phyloP scores from a whole-genome alignment of 176 grass and related monocot species.

The Secale cereale region DNA sequence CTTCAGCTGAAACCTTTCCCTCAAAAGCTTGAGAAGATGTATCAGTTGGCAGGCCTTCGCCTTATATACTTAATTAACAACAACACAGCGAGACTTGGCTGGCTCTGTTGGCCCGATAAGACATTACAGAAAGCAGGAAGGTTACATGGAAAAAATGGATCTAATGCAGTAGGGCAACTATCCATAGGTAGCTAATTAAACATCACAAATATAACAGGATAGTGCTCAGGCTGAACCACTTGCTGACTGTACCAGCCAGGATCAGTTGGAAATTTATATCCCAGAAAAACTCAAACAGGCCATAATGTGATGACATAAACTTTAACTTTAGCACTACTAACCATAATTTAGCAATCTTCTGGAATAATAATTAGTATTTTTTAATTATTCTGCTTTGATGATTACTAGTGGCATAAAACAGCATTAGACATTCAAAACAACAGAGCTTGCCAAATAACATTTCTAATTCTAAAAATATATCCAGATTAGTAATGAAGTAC shows the following conservation, averaged over 20 bases:
- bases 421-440: background rate
- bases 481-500: conserved; percentile 7
- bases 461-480: background rate
- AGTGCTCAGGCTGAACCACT: background rate
- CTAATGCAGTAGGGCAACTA: background rate
- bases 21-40: background rate
- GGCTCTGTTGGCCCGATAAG: background rate
- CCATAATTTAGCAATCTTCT: background rate
- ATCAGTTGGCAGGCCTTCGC: conserved; percentile 1
- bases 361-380: background rate
- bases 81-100: background rate
- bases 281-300: background rate
- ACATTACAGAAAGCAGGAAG: conserved; percentile 8
- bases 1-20: background rate
- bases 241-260: background rate
- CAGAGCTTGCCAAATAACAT: background rate
- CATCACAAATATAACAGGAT: conserved; percentile 6
- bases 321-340: background rate
- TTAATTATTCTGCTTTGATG: background rate
- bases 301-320: background rate
- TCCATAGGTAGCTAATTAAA: background rate
- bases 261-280: background rate
- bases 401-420: background rate
- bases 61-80: background rate
- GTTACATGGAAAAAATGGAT: conserved; percentile 13